A percentile compares a stretch with the other conserved stretches of the same genome.
Evolutionary conservation across 1,284 basidiomycete species (phyloP).

Genomic region (Microbotryomycetes sp.): DNA sequence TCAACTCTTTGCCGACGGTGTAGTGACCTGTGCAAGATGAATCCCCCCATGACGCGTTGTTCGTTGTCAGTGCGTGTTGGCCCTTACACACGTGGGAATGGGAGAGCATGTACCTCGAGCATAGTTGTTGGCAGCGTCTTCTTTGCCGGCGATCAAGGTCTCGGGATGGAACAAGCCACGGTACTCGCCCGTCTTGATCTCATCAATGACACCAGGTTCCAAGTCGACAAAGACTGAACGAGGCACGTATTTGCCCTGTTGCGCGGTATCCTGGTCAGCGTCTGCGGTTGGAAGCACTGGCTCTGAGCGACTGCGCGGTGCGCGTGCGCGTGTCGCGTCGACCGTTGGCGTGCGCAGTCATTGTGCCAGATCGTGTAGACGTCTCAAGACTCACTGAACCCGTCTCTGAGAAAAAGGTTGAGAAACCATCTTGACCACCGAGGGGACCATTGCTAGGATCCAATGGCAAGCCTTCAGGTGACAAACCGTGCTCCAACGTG

Average conservation of each 20-base stretch:
- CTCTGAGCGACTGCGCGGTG: not conserved
- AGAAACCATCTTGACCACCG: conserved; percentile 71
- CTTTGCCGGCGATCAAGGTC: conserved; percentile 97
- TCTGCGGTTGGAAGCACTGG: not conserved
- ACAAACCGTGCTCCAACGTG: conserved; percentile 95
- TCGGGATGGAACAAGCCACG: conserved; percentile 96
- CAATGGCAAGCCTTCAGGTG: conserved; percentile 85
- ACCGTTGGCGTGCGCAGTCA: not conserved
- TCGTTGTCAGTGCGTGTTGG: not conserved
- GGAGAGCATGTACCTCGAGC: conserved; percentile 70
- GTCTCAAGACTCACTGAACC: conserved; percentile 49
- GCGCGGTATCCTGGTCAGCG: not conserved
- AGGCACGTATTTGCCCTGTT: conserved; percentile 83
- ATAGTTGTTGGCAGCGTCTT: conserved; percentile 99
- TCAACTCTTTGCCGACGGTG: conserved; percentile 56
- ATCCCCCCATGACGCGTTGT: no score
- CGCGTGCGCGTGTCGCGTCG: not conserved
- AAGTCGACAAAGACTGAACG: conserved; percentile 79
- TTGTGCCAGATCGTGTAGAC: conserved; percentile 34
- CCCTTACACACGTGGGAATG: no score
- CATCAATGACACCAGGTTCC: conserved; percentile 84
- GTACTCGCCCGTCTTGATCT: conserved; percentile 91
- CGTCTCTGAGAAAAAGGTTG: conserved; percentile 90
- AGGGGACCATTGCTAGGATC: conserved; percentile 38
- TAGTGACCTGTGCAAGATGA: conserved; percentile 50